Evolutionary conservation across 768 basidiomycete species (phyloP).

Genomic region (Tylopilus sp.): DNA sequence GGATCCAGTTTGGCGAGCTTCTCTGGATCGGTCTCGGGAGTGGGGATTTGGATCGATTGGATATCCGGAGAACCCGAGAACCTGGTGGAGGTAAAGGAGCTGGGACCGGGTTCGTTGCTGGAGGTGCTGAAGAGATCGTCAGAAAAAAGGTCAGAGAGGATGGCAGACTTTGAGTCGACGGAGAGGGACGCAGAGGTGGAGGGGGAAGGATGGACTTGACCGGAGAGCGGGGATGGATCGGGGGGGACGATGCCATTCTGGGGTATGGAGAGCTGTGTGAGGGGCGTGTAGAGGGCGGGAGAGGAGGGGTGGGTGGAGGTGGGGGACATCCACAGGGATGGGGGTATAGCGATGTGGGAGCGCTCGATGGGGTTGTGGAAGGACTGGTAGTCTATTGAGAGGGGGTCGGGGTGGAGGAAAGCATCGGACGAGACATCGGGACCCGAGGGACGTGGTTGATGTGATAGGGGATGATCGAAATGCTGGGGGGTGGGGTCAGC

Average conservation of each 20-base stretch:
- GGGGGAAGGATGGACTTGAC: constrained; percentile 36
- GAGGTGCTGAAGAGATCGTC: constrained; percentile 56
- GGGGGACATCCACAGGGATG: constrained; percentile 85
- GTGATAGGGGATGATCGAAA: constrained; percentile 20
- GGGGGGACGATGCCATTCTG: constrained; percentile 30
- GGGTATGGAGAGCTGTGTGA: constrained; percentile 36
- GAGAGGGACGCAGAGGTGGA: constrained; percentile 43
- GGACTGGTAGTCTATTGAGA: constrained; percentile 24
- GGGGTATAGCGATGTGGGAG: constrained; percentile 55
- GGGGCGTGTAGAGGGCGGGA: constrained; percentile 39
- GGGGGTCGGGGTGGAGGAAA: constrained; percentile 17
- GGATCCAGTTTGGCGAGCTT: constrained; percentile 81
- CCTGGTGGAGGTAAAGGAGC: constrained; percentile 61
- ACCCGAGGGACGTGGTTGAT: constrained; percentile 7
- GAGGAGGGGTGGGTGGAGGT: constrained; percentile 47
- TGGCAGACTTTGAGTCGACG: constrained; percentile 54
- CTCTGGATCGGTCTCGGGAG: constrained; percentile 54
- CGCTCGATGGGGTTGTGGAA: constrained; percentile 43
- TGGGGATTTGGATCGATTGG: constrained; percentile 39
- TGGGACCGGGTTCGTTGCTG: constrained; percentile 36
- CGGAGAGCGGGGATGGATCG: constrained; percentile 35
- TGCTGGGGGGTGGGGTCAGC: constrained; percentile 12
- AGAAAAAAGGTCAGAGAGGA: constrained; percentile 67
- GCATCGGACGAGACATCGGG: constrained; percentile 11
- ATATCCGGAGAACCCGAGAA: constrained; percentile 69